phyloP scores from a whole-genome alignment of 2,329 filamentous ascomycete species.

The Ceratocystis colombiana region DNA sequence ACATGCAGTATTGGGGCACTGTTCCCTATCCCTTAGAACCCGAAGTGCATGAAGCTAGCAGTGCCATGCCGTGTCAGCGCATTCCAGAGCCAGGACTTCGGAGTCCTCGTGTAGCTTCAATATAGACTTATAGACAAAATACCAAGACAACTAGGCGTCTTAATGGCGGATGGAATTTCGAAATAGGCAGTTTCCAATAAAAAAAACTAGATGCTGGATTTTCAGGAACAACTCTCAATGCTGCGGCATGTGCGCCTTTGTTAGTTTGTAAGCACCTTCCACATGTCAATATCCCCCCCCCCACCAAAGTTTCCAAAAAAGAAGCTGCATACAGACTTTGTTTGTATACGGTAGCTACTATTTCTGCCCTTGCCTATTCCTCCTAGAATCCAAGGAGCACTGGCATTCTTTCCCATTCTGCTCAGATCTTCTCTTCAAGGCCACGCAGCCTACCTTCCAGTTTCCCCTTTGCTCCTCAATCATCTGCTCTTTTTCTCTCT shows the following conservation, averaged over 20 bases:
- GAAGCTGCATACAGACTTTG: background rate
- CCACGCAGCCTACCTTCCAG: background rate
- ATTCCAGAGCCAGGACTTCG: constrained; percentile 7
- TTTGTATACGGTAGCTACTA: background rate
- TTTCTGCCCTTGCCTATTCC: constrained; percentile 15
- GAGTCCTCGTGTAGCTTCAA: constrained; percentile 1
- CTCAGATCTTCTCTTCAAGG: constrained; percentile 9
- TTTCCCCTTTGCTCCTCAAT: background rate
- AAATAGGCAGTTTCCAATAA: background rate
- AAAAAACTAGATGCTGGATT: background rate
- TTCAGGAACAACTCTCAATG: background rate
- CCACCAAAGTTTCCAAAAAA: background rate
- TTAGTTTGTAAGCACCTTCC: background rate
- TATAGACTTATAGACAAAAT: background rate
- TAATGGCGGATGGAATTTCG: background rate
- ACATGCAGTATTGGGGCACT: background rate
- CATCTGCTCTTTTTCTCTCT: background rate
- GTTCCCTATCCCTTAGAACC: background rate
- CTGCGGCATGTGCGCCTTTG: background rate
- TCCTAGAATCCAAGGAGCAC: constrained; percentile 6
- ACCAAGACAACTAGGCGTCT: background rate
- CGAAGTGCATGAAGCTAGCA: background rate
- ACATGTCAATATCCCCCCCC: background rate
- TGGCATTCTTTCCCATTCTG: constrained; percentile 16
- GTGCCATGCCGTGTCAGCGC: background rate